phyloP scores from a whole-genome alignment of 2,329 filamentous ascomycete species.

The Beauveria varroae region DNA sequence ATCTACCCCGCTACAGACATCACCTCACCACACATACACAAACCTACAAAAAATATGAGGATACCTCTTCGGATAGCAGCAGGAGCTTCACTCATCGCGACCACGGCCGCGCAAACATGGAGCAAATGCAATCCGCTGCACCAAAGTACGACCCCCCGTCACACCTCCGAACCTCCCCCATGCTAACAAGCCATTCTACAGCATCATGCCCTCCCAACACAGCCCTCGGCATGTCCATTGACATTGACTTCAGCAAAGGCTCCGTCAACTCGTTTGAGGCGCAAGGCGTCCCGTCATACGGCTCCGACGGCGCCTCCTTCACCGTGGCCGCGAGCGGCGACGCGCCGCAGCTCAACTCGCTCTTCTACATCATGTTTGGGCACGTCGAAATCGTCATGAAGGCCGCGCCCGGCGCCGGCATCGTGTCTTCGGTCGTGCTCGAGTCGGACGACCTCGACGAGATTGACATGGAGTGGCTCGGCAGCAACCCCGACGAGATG shows the following conservation, averaged over 20 bases:
- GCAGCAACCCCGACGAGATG: conserved; percentile 66
- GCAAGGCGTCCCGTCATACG: conserved; percentile 65
- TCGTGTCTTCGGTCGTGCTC: conserved; percentile 86
- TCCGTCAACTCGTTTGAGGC: conserved; percentile 70
- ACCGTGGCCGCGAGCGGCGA: conserved; percentile 73
- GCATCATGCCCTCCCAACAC: conserved; percentile 65
- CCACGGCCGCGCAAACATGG: conserved; percentile 10
- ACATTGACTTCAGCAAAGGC: conserved; percentile 76
- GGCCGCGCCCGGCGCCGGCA: conserved; percentile 79
- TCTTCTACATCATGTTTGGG: conserved; percentile 99
- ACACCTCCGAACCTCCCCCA: background rate
- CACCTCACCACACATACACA: background rate
- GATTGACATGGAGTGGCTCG: conserved; percentile 96
- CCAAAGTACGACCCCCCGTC: background rate
- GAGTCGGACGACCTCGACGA: conserved; percentile 91
- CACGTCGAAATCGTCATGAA: conserved; percentile 80
- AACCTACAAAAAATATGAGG: conserved; percentile 2
- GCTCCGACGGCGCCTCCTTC: conserved; percentile 66
- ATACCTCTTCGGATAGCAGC: conserved; percentile 9
- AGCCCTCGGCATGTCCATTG: conserved; percentile 74
- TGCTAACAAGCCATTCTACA: conserved; percentile 17
- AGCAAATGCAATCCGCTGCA: conserved; percentile 12
- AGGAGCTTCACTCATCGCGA: background rate
- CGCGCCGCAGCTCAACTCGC: conserved; percentile 74
- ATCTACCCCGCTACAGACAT: background rate